These are phyloP conservation scores for Salvia sclarea DNA, from an alignment of 305 asterid species.

Conservation along the genomic window DNA sequence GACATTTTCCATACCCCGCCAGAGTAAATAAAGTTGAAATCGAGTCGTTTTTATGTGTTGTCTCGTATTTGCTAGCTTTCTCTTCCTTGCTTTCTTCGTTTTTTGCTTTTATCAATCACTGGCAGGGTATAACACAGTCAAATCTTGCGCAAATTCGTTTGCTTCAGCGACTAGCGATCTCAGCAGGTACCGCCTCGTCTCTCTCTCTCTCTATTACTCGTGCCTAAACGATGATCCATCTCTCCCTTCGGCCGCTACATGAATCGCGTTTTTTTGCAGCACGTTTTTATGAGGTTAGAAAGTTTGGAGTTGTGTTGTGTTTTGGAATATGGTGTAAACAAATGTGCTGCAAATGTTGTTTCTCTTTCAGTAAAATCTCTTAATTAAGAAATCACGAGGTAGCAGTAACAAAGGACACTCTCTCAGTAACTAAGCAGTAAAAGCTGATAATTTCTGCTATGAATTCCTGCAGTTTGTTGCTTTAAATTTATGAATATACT, in stretches of 20 bases:
- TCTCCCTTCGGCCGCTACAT: not conserved
- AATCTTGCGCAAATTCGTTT: not conserved
- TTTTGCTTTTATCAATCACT: not conserved
- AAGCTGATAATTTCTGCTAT: not conserved
- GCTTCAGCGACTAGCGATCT: not conserved
- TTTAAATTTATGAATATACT: not conserved
- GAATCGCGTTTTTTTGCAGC: not conserved
- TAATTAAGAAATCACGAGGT: conserved; percentile 1
- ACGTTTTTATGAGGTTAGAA: too few relatives aligned
- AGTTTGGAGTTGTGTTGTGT: not conserved
- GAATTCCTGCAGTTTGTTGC: not conserved
- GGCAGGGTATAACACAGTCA: not conserved
- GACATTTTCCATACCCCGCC: conserved; percentile 17
- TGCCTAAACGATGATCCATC: too few relatives aligned
- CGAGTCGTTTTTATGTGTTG: conserved; percentile 26
- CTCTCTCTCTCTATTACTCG: not conserved
- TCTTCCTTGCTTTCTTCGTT: not conserved
- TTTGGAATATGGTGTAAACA: not conserved
- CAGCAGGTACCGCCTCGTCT: not conserved
- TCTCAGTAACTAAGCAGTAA: not conserved
- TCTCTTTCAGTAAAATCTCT: conserved; percentile 6
- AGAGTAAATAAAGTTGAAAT: conserved; percentile 35
- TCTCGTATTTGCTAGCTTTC: conserved; percentile 20
- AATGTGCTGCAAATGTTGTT: not conserved
- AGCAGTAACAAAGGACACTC: not conserved